Percentiles rank a stretch among this genome's conserved stretches.
Evolutionary conservation across 352 stramenopile genomes (phyloP).

Genomic region (Phytophthora sansomeana): DNA sequence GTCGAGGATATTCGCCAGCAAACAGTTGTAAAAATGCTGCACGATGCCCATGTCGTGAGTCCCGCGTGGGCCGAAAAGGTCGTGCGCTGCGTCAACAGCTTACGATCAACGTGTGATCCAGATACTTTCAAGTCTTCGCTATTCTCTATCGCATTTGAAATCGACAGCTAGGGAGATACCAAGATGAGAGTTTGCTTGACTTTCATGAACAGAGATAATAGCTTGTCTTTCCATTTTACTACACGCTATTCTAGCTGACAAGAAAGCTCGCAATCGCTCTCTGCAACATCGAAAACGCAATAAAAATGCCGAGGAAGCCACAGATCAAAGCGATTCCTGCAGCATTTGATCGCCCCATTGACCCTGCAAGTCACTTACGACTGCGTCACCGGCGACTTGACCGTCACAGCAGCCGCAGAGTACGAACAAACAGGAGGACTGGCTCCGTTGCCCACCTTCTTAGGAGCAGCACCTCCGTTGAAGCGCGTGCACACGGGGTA

Average conservation of each 20-base stretch:
- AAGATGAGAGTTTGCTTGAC: constrained; percentile 20
- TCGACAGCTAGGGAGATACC: constrained; percentile 22
- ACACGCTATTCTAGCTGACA: constrained; percentile 41
- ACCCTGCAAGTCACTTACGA: constrained; percentile 16
- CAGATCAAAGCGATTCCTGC: constrained; percentile 7
- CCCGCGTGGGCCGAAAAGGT: constrained; percentile 35
- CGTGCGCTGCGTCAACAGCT: constrained; percentile 39
- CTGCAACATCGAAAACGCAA: constrained; percentile 35
- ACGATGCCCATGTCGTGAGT: constrained; percentile 43
- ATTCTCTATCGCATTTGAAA: constrained; percentile 62
- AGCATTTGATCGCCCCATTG: constrained; percentile 23
- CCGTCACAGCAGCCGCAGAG: constrained; percentile 30
- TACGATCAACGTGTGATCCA: constrained; percentile 46
- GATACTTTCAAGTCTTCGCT: constrained; percentile 58
- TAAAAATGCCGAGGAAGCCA: constrained; percentile 21
- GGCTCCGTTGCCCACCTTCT: constrained; percentile 37
- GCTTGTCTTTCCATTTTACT: constrained; percentile 43
- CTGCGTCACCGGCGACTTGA: constrained; percentile 18
- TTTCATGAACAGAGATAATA: constrained; percentile 39
- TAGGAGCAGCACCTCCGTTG: constrained; percentile 38
- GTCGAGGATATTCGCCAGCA: constrained; percentile 73
- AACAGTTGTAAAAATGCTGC: constrained; percentile 60
- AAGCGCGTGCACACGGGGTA: constrained; percentile 44
- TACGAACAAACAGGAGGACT: constrained; percentile 41
- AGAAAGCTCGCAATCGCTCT: constrained; percentile 38